These are phyloP conservation scores for Pseudocercospora fijiensis DNA, from an alignment of 2,329 filamentous ascomycete genomes.

Conservation along the genomic window DNA sequence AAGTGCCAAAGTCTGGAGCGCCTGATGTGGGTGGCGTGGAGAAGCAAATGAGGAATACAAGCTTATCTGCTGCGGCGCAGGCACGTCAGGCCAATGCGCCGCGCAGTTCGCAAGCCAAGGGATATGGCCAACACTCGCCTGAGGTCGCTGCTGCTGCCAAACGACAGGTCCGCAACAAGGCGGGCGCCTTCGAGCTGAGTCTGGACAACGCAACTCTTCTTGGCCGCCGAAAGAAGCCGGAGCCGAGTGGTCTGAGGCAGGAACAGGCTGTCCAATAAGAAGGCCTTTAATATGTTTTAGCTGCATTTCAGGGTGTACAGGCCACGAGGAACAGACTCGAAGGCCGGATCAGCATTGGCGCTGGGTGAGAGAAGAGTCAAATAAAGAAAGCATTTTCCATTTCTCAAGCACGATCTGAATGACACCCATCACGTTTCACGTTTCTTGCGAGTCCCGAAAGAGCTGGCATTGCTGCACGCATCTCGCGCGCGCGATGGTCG, in stretches of 20 bases:
- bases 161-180: constrained; percentile 71
- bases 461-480: not conserved
- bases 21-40: constrained; percentile 71
- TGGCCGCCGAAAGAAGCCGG: constrained; percentile 62
- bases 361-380: not conserved
- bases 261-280: constrained; percentile 35
- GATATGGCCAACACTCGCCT: constrained; percentile 87
- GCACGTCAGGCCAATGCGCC: constrained; percentile 54
- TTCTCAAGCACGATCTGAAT: not conserved
- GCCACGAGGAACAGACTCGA: not conserved
- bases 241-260: constrained; percentile 49
- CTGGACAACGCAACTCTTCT: constrained; percentile 87
- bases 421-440: not conserved
- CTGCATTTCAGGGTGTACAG: not conserved
- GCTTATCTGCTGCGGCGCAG: constrained; percentile 66
- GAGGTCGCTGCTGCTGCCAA: constrained; percentile 80
- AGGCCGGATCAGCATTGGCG: not conserved
- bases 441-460: not conserved
- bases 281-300: not conserved
- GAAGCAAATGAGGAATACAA: constrained; percentile 81
- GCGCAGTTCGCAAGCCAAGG: constrained; percentile 58
- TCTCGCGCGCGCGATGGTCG: too few species aligned
- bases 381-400: not conserved
- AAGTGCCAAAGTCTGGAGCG: constrained; percentile 64
- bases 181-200: constrained; percentile 83